A percentile compares a stretch with the other conserved stretches of the same genome.
Evolutionary conservation across 768 basidiomycete species (phyloP).

Genomic region (Hypholoma sublateritium): DNA sequence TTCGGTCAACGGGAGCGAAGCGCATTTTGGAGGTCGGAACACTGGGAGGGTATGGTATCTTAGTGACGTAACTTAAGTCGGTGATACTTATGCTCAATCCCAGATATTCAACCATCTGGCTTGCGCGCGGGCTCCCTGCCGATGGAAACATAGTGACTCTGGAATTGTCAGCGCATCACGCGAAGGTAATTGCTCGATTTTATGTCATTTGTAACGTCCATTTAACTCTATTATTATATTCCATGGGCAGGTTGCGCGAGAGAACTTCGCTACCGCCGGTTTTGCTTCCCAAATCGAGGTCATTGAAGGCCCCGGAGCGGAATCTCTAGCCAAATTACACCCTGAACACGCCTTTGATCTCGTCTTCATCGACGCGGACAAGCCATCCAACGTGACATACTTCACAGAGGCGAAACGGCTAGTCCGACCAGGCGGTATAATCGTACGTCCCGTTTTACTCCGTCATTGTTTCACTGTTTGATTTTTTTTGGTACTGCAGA

Average conservation of each 20-base stretch:
- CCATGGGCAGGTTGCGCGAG: conserved; percentile 49
- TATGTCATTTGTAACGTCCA: not conserved
- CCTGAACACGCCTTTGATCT: conserved; percentile 54
- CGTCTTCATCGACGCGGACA: conserved; percentile 75
- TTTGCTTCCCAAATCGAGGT: conserved; percentile 48
- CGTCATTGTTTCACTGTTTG: not conserved
- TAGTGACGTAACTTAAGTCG: no score
- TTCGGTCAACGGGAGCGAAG: conserved; percentile 51
- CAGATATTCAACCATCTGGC: conserved; percentile 45
- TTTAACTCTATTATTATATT: no score
- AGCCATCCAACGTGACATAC: conserved; percentile 52
- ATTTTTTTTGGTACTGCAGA: conserved; percentile 24
- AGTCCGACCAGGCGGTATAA: conserved; percentile 57
- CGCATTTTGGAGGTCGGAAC: conserved; percentile 66
- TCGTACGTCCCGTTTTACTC: conserved; percentile 38
- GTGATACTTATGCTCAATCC: not conserved
- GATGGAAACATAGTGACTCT: conserved; percentile 50
- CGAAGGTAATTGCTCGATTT: conserved; percentile 30
- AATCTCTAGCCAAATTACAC: conserved; percentile 47
- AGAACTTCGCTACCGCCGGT: conserved; percentile 57
- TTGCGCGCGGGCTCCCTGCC: conserved; percentile 45
- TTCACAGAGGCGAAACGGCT: conserved; percentile 63
- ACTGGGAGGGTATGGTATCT: conserved; percentile 51
- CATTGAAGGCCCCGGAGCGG: conserved; percentile 50
- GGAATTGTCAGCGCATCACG: conserved; percentile 47